These are phyloP conservation scores for Syncephalastrum contaminatum DNA, from an alignment of 371 early-diverging fungal species.

Conservation along the genomic window DNA sequence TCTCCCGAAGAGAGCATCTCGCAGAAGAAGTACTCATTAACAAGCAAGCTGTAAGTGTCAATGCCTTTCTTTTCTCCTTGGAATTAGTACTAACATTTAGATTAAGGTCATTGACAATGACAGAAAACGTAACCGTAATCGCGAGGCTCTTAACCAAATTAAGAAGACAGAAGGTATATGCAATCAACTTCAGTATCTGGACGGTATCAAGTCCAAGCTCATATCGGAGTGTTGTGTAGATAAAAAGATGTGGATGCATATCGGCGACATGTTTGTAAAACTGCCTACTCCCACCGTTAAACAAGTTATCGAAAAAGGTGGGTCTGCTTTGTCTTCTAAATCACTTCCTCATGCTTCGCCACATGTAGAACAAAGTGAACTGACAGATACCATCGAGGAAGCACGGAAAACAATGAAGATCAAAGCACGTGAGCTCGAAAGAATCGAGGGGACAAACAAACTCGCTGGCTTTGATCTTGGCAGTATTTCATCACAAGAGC, in stretches of 20 bases:
- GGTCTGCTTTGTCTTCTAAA: neutral
- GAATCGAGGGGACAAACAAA: conserved; percentile 46
- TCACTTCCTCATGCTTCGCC: neutral
- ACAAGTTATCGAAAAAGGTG: conserved; percentile 46
- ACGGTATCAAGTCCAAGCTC: neutral
- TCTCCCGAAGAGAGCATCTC: conserved; percentile 39
- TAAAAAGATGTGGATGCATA: conserved; percentile 64
- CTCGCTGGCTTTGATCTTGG: conserved; percentile 44
- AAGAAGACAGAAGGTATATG: conserved; percentile 27
- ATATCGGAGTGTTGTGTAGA: conserved; percentile 16
- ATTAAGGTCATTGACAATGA: conserved; percentile 62
- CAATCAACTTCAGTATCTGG: neutral
- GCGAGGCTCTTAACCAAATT: conserved; percentile 56
- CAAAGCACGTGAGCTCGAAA: conserved; percentile 42
- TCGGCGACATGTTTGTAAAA: conserved; percentile 67
- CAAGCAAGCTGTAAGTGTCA: conserved; percentile 53
- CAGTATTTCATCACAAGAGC: conserved; percentile 37
- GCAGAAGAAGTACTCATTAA: conserved; percentile 63
- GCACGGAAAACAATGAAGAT: conserved; percentile 44
- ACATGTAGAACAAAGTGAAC: conserved; percentile 40
- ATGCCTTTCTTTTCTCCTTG: neutral
- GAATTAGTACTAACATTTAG: neutral
- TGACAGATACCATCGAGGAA: conserved; percentile 43
- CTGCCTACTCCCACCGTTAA: conserved; percentile 43
- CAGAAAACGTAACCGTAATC: conserved; percentile 55